Evolutionary conservation across 73 alveolate species (phyloP).

Genomic region (Paramecium sexaurelia): DNA sequence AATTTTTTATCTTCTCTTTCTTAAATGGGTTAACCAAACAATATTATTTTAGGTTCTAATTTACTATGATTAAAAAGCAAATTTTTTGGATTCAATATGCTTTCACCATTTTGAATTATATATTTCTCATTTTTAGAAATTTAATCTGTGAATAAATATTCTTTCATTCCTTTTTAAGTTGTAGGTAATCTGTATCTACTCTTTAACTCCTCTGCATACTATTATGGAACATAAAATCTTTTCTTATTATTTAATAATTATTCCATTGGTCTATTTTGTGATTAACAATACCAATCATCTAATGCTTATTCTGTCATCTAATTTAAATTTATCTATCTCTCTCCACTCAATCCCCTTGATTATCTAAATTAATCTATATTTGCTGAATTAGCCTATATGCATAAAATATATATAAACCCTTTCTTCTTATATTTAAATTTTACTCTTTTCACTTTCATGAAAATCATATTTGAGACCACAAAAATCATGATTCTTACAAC

Average conservation of each 20-base stretch:
- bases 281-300: conserved; percentile 41
- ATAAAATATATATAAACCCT: neutral
- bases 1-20: conserved; percentile 12
- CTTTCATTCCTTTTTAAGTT: neutral
- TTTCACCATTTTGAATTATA: conserved; percentile 41
- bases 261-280: conserved; percentile 28
- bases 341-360: neutral
- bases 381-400: neutral
- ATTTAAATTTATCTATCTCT: neutral
- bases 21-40: neutral
- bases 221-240: neutral
- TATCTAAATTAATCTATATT: neutral
- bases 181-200: neutral
- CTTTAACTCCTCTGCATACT: neutral
- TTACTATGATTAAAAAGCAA: neutral
- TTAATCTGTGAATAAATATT: neutral
- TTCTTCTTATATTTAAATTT: neutral
- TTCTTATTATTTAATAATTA: neutral
- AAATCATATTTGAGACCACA: conserved; percentile 40
- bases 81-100: conserved; percentile 32
- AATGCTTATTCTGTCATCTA: conserved; percentile 17
- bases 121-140: neutral
- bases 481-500: conserved; percentile 9
- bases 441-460: neutral
- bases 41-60: neutral